Evolutionary conservation across 1,284 basidiomycete species (phyloP), one percentile per base, ranked within the genome.

Genomic region (Omphalotus olearius): DNA sequence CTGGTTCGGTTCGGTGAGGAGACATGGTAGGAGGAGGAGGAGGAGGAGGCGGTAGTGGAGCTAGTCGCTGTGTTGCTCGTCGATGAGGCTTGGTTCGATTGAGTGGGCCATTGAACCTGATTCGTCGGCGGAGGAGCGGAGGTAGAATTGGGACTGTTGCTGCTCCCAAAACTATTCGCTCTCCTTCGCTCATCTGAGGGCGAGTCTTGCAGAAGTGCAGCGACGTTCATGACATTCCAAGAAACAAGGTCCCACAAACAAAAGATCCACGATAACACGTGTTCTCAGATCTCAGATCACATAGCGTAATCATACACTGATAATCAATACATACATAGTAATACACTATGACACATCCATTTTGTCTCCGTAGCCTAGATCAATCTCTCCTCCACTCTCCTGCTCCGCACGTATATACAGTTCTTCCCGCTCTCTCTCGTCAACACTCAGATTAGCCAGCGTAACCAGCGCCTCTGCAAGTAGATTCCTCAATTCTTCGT

Each of bases 121-220:
- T 33, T 33, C 30, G 30, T 13, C 3, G 45, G 25, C 50, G 54
- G 26, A 45, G 50, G 14, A 56, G 52, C 47, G 52, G 58, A 11
- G 55, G 55, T 49, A 53, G 44, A 16, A 13, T 26, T 28, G 4
- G 23, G 23, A 33, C 23, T 28, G 6, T 14, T 11, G 6, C 23
- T 17, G n/a, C 44, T 45, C 11, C 25, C 25, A 20, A 42, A 42
- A 20, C 10, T 38, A 25, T 43, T 42, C 17, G 30, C 44, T 56
- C 70, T 64, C 43, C 66, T 54, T 56, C 62, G 36, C 52, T 66
- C 71, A 61, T 74, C 82, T 0, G 83, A 84, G 40, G 85, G 85
- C 0, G 84, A 80, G 65, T 84, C 83, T 60, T 85, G 82, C 30
- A 88, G 70, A 52, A 88, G 78, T 58, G 74, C 79, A 39, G 81